Evolutionary conservation across 768 basidiomycete genomes (phyloP), one percentile per base, ranked within the genome.

Genomic region (Lentinula edodes): DNA sequence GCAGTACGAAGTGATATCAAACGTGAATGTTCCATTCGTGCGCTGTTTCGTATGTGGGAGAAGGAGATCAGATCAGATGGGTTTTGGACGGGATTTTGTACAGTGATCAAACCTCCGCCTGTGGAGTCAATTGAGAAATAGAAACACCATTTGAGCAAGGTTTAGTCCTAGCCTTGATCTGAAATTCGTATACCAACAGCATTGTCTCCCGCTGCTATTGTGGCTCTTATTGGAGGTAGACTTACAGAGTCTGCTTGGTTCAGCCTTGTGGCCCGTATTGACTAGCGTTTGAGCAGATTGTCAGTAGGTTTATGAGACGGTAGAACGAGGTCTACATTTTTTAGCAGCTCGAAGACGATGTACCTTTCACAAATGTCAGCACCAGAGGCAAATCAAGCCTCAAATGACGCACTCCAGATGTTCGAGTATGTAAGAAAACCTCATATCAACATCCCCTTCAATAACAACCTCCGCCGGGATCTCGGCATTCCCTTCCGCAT

Each of bases 31-130:
- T 89, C 81, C 72, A 94, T 73, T 52, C 91, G 80, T 20, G 84
- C 76, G 1, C 88, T 84, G 68, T 93, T 92, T 9, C 92, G 84
- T 32, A 88, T 70, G 72, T 95, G 93, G 3, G 92, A 94, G 75
- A 95, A 95, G 3, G 93, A 95, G 73, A 93, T 93, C 5, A 95
- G 77, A 69, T 94, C 93, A 18, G 87, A 83, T 0, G 92, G 86
- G 1, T 79, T 79, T 62, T 78, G 78, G 54, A 91, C 80, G 52
- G 68, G 70, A 62, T 72, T 74, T 60, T 81, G 74, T 6, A 80
- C 69, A n/a, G 76, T 79, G 48, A 75, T 70, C 6, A 95, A 79
- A 1, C 93, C 92, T 3, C 91, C 90, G 41, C 91, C 93, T 89
- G 69, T 28, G 46, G 61, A 32, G 13, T 54, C 43, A 28, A 3